A percentile compares a stretch with the other conserved stretches of the same genome.
Evolutionary conservation across 345 rosid genomes (phyloP).

Genomic region (Gossypium thurberi): DNA sequence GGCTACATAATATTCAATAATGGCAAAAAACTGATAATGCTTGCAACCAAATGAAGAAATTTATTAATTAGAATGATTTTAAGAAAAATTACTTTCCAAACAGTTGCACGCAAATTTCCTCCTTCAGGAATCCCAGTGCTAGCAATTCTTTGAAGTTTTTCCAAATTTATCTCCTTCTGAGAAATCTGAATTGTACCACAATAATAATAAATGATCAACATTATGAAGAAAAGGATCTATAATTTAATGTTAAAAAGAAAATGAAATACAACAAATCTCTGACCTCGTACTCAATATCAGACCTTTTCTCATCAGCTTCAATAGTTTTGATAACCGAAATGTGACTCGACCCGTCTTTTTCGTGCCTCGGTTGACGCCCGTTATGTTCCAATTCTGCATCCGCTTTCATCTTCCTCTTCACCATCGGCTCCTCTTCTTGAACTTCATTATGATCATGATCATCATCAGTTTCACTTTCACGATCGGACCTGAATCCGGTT

Average conservation of each 20-base stretch:
- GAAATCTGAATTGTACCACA: constrained; percentile 33
- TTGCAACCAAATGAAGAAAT: neutral
- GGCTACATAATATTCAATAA: no score
- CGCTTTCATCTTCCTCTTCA: constrained; percentile 7
- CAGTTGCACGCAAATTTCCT: constrained; percentile 48
- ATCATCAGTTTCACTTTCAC: constrained; percentile 16
- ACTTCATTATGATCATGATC: constrained; percentile 13
- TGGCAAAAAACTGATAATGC: neutral
- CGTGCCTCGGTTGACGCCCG: constrained; percentile 16
- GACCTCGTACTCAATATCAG: constrained; percentile 56
- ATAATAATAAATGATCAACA: neutral
- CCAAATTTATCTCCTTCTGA: constrained; percentile 54
- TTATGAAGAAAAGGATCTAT: neutral
- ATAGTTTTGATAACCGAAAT: constrained; percentile 33
- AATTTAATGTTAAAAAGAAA: neutral
- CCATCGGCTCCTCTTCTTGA: neutral
- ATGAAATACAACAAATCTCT: neutral
- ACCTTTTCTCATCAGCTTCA: constrained; percentile 58
- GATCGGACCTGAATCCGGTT: constrained; percentile 25
- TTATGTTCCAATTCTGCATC: constrained; percentile 17
- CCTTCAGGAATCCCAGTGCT: constrained; percentile 52
- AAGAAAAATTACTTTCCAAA: constrained; percentile 50
- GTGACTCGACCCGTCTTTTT: constrained; percentile 23
- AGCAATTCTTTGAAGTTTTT: constrained; percentile 51
- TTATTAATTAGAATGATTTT: neutral